Evolutionary conservation across 805 yeast species (phyloP), one percentile per base, ranked within the genome.

Genomic region (Monosporozyma unispora): DNA sequence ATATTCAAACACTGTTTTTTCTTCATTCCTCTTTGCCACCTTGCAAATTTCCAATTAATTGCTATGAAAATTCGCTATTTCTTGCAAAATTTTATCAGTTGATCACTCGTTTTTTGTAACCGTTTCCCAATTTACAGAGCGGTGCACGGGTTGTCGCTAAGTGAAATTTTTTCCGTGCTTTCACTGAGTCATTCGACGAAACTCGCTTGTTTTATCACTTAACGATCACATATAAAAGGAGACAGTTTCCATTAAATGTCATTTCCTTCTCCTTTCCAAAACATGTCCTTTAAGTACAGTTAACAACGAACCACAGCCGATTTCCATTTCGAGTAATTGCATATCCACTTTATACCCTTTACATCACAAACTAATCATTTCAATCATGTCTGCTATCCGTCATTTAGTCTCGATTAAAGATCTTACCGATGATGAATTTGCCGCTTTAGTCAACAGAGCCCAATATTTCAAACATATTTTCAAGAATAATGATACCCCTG

Each of bases 341-440:
- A 28, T n/a, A 19, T 14, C 28, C 46, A 33, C 9, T 18, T 42
- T 23, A 25, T 23, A 47, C 35, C 29, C 10, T 27, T 12, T 28
- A 16, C 39, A 47, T 29, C 21, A 38, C 10, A 22, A 19, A 12
- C 19, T 22, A n/a, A n/a, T n/a, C 31, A 31, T 14, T 31, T 5
- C 16, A 31, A 27, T 21, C 12, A 33, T 37, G 28, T 22, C 54
- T 21, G 28, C 53, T 25, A 60, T 66, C 47, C 74, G 95, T 66
- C 97, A 91, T 66, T 74, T 93, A 62, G 76, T 87, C 21, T 84
- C 87, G 25, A 93, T 89, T 58, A 79, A 85, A 22, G 95, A 89
- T 60, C 75, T 93, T 50, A 65, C 86, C 7, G 77, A 82, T 48
- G 69, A 75, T 21, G 99, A 93, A 67, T 81, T 93, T 52, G 65